Evolutionary conservation across 768 basidiomycete genomes (phyloP).

Genomic region (Leccinum sublutescens): DNA sequence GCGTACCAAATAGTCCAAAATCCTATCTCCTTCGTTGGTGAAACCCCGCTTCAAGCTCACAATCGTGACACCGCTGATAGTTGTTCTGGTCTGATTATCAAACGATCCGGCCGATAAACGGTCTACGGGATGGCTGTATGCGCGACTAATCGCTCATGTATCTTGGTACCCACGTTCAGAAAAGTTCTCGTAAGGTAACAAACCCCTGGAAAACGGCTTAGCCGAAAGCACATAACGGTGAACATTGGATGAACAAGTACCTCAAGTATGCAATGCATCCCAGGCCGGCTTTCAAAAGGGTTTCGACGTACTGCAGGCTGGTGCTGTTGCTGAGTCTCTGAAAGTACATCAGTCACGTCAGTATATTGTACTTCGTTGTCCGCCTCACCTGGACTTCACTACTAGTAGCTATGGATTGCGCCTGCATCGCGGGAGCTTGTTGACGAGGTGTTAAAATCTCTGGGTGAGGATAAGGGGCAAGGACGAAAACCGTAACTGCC

Average conservation of each 20-base stretch:
- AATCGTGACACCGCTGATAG: constrained; percentile 66
- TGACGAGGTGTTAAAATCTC: not conserved
- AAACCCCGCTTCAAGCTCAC: constrained; percentile 73
- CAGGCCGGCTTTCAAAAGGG: constrained; percentile 67
- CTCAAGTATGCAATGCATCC: constrained; percentile 78
- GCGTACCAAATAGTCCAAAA: constrained; percentile 77
- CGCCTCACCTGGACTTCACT: constrained; percentile 27
- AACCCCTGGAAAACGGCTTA: constrained; percentile 45
- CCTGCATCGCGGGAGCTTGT: constrained; percentile 21
- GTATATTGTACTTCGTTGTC: not conserved
- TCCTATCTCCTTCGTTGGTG: constrained; percentile 78
- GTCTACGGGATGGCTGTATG: constrained; percentile 11
- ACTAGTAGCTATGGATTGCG: constrained; percentile 15
- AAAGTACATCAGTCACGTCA: constrained; percentile 9
- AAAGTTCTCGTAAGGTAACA: constrained; percentile 81
- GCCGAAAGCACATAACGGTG: not conserved
- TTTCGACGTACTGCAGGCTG: constrained; percentile 70
- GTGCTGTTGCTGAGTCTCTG: constrained; percentile 54
- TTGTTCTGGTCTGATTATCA: constrained; percentile 37
- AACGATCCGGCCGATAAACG: constrained; percentile 38
- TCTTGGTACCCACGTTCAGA: constrained; percentile 47
- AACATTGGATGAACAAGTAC: constrained; percentile 31
- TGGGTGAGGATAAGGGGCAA: constrained; percentile 1
- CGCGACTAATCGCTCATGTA: not conserved
- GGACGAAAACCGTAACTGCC: not conserved